Base-by-base conservation (phyloP, 805 yeast species). In the Teunomyces lycoperdinae region DNA sequence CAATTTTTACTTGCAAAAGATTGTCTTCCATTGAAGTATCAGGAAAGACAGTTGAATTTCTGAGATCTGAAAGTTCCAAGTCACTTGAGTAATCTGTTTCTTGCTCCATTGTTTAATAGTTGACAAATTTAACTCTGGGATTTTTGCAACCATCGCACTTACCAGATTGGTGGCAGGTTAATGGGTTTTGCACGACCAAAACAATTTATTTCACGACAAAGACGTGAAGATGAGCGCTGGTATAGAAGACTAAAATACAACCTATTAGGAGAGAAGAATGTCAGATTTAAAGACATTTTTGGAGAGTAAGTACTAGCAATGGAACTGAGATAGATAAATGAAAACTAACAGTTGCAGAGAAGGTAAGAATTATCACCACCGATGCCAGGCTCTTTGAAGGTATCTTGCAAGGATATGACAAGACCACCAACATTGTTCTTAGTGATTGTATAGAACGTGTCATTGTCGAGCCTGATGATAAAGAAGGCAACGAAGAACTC, bases 341-440 rank as follows among this genome's bases (percentile, higher is more conserved):
- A 20, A 26, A 34, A 58, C 63, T 58, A 58, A 64, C 67, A 42
- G 39, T 47, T 50, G 20, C 50, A 68, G 81, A 76, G 54, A 68
- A 68, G 53, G 83, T 83, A 10, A 76, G 81, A 45, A 73, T 82
- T 28, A 66, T 83, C 40, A 80, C 85, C 2, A 70, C 82, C 5
- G 85, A 80, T 53, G 87, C 85, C 9, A 67, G 79, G 43, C 69
- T 76, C 45, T 70, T 78, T 38, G 76, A 71, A 55, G 78, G 78
- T 3, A 61, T 57, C 16, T 65, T 73, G 17, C 67, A 66, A 53
- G 89, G 91, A 5, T 85, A 71, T 56, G 92, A 86, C 61, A 79
- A 81, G 52, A 71, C 80, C 40, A 79, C 87, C 20, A 86, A 86
- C 58, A 57, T 86, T 31, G 69, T 85, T 34, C 63, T 85, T 35